A percentile compares a stretch with the other conserved stretches of the same genome.
Evolutionary conservation across 2,329 filamentous ascomycete species (phyloP).

Genomic region (Verruconis gallopava): DNA sequence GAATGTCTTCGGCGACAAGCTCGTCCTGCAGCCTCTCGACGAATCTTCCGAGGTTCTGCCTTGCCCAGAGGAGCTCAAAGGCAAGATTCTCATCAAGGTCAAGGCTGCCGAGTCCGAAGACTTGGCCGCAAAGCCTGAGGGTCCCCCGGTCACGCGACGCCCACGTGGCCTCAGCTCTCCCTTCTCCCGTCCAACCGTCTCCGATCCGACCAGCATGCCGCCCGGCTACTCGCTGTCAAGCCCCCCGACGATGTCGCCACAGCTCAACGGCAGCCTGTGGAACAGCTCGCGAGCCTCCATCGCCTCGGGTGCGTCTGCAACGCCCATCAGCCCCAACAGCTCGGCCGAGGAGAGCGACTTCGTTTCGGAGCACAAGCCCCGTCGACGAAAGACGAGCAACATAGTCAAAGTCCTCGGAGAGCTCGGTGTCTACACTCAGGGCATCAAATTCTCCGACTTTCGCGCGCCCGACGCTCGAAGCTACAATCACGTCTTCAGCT

Average conservation of each 20-base stretch:
- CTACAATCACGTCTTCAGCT: conserved; percentile 91
- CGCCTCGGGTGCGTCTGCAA: conserved; percentile 38
- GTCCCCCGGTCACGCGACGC: conserved; percentile 19
- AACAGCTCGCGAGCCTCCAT: conserved; percentile 37
- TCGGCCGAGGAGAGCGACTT: conserved; percentile 69
- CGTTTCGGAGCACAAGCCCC: conserved; percentile 37
- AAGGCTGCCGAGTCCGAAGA: conserved; percentile 54
- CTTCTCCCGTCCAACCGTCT: conserved; percentile 48
- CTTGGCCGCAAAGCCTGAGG: conserved; percentile 23
- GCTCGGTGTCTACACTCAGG: conserved; percentile 66
- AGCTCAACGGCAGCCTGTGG: conserved; percentile 29
- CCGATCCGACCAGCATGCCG: conserved; percentile 44
- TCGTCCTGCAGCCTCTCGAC: conserved; percentile 65
- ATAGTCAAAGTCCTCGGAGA: conserved; percentile 73
- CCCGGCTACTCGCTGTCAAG: conserved; percentile 38
- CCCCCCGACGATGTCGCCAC: conserved; percentile 39
- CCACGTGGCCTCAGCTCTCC: conserved; percentile 66
- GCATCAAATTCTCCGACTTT: conserved; percentile 76
- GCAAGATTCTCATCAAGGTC: conserved; percentile 84
- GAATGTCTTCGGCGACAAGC: conserved; percentile 64
- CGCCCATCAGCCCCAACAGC: conserved; percentile 42
- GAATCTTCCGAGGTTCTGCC: conserved; percentile 57
- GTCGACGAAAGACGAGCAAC: conserved; percentile 57
- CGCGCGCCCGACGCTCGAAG: conserved; percentile 64
- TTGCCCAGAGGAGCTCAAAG: conserved; percentile 71